These are phyloP conservation scores for Gossypium thurberi DNA, from an alignment of 345 rosid species.

Conservation along the genomic window DNA sequence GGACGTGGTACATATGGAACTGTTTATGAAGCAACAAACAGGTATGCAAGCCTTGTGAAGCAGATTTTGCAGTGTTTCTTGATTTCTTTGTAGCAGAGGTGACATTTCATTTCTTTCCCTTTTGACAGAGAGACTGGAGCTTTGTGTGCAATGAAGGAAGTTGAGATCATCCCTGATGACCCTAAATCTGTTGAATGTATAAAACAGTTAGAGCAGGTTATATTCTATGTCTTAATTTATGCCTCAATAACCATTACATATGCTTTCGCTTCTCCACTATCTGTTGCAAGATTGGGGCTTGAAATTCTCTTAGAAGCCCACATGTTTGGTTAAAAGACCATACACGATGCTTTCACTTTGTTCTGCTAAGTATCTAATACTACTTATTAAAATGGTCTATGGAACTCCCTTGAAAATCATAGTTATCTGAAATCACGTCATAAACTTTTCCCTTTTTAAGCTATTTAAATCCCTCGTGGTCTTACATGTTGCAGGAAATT, in stretches of 20 bases:
- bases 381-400: too few species aligned
- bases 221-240: conserved; percentile 5
- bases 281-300: not conserved
- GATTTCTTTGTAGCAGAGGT: not conserved
- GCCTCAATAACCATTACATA: not conserved
- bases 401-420: not conserved
- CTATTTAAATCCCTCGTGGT: not conserved
- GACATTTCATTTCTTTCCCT: not conserved
- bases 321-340: not conserved
- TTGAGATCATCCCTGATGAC: conserved; percentile 51
- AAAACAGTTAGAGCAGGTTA: conserved; percentile 67
- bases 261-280: not conserved
- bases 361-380: not conserved
- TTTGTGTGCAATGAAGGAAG: conserved; percentile 67
- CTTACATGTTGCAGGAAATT: conserved; percentile 45
- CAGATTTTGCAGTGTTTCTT: not conserved
- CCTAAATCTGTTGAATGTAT: conserved; percentile 57
- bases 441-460: not conserved
- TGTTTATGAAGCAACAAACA: conserved; percentile 52
- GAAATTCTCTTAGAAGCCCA: not conserved
- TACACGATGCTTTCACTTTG: not conserved
- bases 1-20: conserved; percentile 75
- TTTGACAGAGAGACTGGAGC: conserved; percentile 63
- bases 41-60: conserved; percentile 28
- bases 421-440: not conserved